Base-by-base conservation (phyloP, 192 early-diverging fungal species). In the Linnemannia zychae region DNA sequence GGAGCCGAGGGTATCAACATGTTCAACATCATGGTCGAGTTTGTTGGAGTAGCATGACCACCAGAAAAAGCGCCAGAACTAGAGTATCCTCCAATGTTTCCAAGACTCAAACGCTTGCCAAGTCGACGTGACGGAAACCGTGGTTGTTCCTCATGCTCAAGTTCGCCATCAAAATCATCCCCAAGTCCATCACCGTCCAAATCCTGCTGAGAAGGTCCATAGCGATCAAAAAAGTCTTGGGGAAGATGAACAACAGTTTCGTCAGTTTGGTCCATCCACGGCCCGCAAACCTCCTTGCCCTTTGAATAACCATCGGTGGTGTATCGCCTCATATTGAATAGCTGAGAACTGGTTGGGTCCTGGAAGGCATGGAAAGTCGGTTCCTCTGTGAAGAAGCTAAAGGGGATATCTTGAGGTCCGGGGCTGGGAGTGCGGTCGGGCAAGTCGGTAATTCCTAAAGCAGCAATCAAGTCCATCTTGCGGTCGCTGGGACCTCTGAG, bases 401-500 rank as follows among this genome's bases (percentile, higher is more conserved):
- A 81, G 15, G 80, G 68, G 16, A 34, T 50, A 0, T 57, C 18
- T 31, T 70, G 37, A 17, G 20, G 48, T 18, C n/a, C 28, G 7
- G 53, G 67, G 2, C 69, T 52, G 9, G 76, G 73, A 12, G 34
- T 12, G 18, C 53, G 67, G 0, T 74, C 66, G 4, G 76, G 73
- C 7, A 47, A 15, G 20, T 78, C 82, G 1, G 72, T 67, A 33
- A 84, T 84, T 6, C 76, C 72, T 31, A 84, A 44, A 6, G 82
- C 82, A 0, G 82, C 52, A 12, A 84, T 84, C 22, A 84, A 44
- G 36, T 84, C 76, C 67, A 84, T 78, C 22, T 84, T 74, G 33
- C 44, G 36, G 28, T 78, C 72, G 20, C 33, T 71, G 17, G 24
- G 18, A 4, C 33, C 28, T 2, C 7, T 37, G 9, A 28, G 1